These are phyloP conservation scores for Chrysochromulina parva DNA, from an alignment of 78 protist species.

Conservation along the genomic window DNA sequence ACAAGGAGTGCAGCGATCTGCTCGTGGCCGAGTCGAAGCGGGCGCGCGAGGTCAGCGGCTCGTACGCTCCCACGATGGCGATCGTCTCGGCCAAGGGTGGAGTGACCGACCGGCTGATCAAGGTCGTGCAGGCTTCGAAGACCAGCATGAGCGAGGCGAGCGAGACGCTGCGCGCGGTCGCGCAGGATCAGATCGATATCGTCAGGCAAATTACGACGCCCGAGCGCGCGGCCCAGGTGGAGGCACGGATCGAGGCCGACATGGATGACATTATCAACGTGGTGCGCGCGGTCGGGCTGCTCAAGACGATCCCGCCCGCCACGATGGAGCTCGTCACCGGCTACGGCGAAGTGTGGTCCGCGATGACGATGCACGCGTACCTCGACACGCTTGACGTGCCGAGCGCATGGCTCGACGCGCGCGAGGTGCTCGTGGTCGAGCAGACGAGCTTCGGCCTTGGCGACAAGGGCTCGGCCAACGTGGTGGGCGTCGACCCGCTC, in stretches of 20 bases:
- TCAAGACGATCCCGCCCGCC: not conserved
- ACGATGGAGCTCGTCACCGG: slow-evolving; percentile 36
- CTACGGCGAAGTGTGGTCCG: slow-evolving; percentile 44
- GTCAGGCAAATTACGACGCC: not conserved
- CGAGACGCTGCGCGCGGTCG: not conserved
- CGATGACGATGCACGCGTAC: slow-evolving; percentile 33
- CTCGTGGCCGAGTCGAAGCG: not conserved
- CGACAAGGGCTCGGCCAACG: slow-evolving; percentile 35
- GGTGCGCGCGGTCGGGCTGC: not conserved
- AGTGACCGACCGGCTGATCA: slow-evolving; percentile 45
- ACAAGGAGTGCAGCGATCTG: slow-evolving; percentile 17
- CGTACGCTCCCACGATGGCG: not conserved
- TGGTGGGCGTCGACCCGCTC: slow-evolving; percentile 13
- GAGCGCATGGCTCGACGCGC: not conserved
- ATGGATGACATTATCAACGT: not conserved
- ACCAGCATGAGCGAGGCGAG: not conserved
- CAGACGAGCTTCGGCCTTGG: slow-evolving; percentile 23
- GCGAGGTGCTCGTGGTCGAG: not conserved
- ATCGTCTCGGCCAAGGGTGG: slow-evolving; percentile 42
- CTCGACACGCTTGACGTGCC: not conserved
- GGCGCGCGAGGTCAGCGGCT: not conserved
- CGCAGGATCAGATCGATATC: not conserved
- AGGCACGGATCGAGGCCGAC: not conserved
- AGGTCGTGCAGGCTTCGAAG: not conserved
- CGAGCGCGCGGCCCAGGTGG: not conserved